Evolutionary conservation across 129 eudicot genomes (phyloP).

Genomic region (Centrapalus pauciflorus): DNA sequence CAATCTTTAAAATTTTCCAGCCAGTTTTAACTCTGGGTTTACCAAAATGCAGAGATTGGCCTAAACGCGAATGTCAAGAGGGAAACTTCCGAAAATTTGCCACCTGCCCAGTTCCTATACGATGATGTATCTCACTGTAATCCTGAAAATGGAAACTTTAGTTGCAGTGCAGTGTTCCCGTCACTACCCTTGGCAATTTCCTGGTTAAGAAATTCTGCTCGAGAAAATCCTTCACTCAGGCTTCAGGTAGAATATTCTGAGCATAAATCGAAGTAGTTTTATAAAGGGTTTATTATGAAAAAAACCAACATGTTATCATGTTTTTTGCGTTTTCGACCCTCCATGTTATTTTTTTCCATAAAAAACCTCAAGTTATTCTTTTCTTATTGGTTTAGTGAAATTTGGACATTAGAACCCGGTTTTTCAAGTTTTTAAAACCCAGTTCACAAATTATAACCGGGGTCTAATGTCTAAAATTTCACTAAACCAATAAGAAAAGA

Average conservation of each 20-base stretch:
- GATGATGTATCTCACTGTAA: conserved; percentile 40
- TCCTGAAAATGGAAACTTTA: conserved; percentile 37
- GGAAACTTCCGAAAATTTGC: conserved; percentile 25
- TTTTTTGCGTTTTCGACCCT: no score
- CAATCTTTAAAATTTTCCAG: neutral
- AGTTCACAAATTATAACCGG: no score
- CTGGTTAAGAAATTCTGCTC: conserved; percentile 66
- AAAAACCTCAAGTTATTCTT: no score
- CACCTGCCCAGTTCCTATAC: conserved; percentile 32
- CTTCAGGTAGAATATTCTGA: conserved; percentile 53
- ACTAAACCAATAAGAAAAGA: no score
- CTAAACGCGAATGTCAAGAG: conserved; percentile 22
- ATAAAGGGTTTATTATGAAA: no score
- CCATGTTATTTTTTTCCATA: no score
- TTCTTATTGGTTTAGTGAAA: no score
- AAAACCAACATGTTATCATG: no score
- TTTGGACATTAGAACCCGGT: no score
- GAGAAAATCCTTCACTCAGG: conserved; percentile 62
- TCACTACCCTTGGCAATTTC: conserved; percentile 70
- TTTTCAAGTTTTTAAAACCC: no score
- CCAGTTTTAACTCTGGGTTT: neutral
- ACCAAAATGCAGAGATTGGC: conserved; percentile 34
- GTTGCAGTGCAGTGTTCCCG: conserved; percentile 71
- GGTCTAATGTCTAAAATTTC: no score
- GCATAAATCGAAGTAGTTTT: no score